These are phyloP conservation scores for Cornus suecica DNA, from an alignment of 148 eudicot genomes.

Conservation along the genomic window DNA sequence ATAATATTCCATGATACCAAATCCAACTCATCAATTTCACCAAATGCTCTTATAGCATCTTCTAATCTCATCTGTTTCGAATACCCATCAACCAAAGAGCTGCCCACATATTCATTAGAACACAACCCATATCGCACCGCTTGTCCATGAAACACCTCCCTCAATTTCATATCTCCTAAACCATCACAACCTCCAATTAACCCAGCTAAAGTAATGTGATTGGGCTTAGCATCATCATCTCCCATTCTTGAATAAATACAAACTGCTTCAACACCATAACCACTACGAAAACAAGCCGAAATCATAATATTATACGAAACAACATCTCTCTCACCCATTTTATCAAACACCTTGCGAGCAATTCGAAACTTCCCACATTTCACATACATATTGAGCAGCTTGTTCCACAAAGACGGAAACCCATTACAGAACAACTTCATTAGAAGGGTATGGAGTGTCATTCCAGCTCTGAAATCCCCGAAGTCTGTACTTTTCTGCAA, in stretches of 20 bases:
- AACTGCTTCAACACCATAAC: constrained; percentile 11
- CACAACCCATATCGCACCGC: constrained; percentile 25
- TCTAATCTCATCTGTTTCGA: constrained; percentile 22
- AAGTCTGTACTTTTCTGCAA: constrained; percentile 16
- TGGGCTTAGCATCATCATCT: constrained; percentile 19
- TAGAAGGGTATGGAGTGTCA: constrained; percentile 21
- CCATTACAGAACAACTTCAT: constrained; percentile 11
- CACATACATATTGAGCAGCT: constrained; percentile 18
- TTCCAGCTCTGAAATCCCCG: constrained; percentile 17
- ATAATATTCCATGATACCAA: constrained; percentile 36
- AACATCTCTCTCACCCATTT: constrained; percentile 37
- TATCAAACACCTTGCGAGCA: constrained; percentile 31
- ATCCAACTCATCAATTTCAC: constrained; percentile 24
- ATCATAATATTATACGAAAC: constrained; percentile 32
- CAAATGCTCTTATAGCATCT: constrained; percentile 27
- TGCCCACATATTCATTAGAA: constrained; percentile 26
- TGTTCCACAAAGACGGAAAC: constrained; percentile 25
- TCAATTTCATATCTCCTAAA: not conserved
- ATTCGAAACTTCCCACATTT: not conserved
- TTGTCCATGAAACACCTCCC: constrained; percentile 24
- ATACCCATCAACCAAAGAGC: constrained; percentile 33
- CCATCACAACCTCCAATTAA: constrained; percentile 18
- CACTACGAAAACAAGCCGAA: constrained; percentile 14
- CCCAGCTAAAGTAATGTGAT: constrained; percentile 32
- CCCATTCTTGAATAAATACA: constrained; percentile 20